Evolutionary conservation across 2,329 filamentous ascomycete genomes (phyloP).

Genomic region (Clonostachys byssicola): DNA sequence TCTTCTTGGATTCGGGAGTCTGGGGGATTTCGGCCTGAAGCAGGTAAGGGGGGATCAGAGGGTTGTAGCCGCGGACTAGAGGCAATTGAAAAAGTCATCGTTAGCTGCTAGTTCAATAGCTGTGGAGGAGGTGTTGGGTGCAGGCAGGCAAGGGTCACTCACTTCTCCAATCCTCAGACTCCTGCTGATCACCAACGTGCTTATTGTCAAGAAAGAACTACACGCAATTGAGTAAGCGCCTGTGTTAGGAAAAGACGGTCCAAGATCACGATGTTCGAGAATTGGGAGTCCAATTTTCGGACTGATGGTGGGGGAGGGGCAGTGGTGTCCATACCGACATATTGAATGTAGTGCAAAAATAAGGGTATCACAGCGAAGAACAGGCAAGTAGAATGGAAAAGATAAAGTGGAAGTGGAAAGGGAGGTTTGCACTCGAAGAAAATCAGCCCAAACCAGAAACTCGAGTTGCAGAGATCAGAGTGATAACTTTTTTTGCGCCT

Average conservation of each 20-base stretch:
- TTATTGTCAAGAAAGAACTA: slow-evolving; percentile 74
- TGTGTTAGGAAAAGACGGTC: slow-evolving; percentile 2
- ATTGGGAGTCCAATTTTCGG: slow-evolving; percentile 1
- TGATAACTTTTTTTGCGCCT: too few relatives aligned
- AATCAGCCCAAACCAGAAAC: too few relatives aligned
- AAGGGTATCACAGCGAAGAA: too few relatives aligned
- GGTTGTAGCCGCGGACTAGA: slow-evolving; percentile 83
- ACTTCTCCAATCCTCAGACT: slow-evolving; percentile 83
- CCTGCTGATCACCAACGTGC: slow-evolving; percentile 69
- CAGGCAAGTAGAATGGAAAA: not conserved
- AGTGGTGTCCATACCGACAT: slow-evolving; percentile 8
- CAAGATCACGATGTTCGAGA: slow-evolving; percentile 9
- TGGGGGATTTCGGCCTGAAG: slow-evolving; percentile 87
- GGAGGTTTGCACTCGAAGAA: too few relatives aligned
- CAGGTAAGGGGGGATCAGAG: slow-evolving; percentile 86
- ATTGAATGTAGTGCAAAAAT: slow-evolving; percentile 1
- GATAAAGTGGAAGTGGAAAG: not conserved
- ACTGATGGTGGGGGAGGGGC: slow-evolving; percentile 4
- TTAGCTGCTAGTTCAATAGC: slow-evolving; percentile 1
- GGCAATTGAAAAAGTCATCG: slow-evolving; percentile 12
- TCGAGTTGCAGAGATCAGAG: too few relatives aligned
- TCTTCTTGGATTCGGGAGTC: slow-evolving; percentile 50
- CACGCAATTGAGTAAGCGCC: slow-evolving; percentile 3
- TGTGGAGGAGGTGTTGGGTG: not conserved
- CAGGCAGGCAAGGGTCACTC: slow-evolving; percentile 24